Evolutionary conservation across 257 asterid species (phyloP).

Genomic region (Knoxia roxburghii): DNA sequence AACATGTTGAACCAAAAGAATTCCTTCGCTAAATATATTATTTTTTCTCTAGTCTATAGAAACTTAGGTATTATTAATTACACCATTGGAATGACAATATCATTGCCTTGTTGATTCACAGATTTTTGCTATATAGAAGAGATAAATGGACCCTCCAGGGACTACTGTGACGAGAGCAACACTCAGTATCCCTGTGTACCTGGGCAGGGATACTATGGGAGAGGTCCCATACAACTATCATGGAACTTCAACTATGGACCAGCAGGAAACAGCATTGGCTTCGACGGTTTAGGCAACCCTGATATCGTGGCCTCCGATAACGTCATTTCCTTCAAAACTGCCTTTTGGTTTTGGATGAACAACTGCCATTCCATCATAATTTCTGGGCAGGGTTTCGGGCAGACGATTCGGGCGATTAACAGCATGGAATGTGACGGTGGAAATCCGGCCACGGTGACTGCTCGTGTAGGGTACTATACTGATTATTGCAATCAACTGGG

Average conservation of each 20-base stretch:
- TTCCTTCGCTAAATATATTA: no score
- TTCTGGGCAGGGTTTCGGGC: slow-evolving; percentile 45
- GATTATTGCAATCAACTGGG: slow-evolving; percentile 32
- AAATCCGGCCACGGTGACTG: slow-evolving; percentile 25
- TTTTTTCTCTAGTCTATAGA: no score
- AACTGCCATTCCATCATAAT: slow-evolving; percentile 32
- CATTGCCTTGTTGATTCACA: no score
- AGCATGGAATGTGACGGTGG: slow-evolving; percentile 45
- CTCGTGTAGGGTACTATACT: slow-evolving; percentile 38
- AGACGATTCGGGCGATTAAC: slow-evolving; percentile 44
- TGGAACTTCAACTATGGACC: slow-evolving; percentile 59
- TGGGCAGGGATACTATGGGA: slow-evolving; percentile 34
- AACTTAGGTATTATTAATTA: no score
- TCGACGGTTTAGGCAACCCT: slow-evolving; percentile 40
- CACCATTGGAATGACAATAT: no score
- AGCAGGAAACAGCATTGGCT: slow-evolving; percentile 41
- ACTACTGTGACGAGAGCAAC: slow-evolving; percentile 37
- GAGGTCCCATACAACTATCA: slow-evolving; percentile 50
- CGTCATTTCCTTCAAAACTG: slow-evolving; percentile 38
- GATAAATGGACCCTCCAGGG: slow-evolving; percentile 28
- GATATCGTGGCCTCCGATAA: slow-evolving; percentile 36
- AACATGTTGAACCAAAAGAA: no score
- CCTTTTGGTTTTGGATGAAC: slow-evolving; percentile 55
- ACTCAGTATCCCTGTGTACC: slow-evolving; percentile 38
- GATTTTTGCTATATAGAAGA: slow-evolving; percentile 43